Conservation (phyloP, 805 yeast genomes). For the Sungouiella thailandica region DNA sequence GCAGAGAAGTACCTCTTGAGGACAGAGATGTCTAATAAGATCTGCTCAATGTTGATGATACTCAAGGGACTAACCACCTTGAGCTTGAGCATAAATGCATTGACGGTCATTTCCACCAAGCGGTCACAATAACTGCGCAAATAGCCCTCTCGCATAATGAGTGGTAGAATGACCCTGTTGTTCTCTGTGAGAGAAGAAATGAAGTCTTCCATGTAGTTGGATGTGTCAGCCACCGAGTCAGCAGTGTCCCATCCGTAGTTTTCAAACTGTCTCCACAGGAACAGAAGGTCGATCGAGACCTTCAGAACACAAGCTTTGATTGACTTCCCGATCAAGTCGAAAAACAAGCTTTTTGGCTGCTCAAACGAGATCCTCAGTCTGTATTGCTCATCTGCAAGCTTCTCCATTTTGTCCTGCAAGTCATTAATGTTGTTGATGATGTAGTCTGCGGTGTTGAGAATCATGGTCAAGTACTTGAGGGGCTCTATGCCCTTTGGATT, state of each 20-base stretch:
- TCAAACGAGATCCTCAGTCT: conserved; percentile 49
- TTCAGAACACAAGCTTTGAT: conserved; percentile 53
- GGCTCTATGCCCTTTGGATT: conserved; percentile 48
- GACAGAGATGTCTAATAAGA: conserved; percentile 65
- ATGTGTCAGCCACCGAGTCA: conserved; percentile 64
- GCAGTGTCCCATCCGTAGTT: conserved; percentile 63
- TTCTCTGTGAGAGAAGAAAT: conserved; percentile 42
- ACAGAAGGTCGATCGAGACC: conserved; percentile 55
- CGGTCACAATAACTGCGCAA: conserved; percentile 72
- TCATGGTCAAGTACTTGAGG: conserved; percentile 59
- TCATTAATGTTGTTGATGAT: conserved; percentile 75
- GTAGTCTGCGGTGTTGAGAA: conserved; percentile 87
- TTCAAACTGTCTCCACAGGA: conserved; percentile 83
- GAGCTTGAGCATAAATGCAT: conserved; percentile 53
- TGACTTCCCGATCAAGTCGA: conserved; percentile 53
- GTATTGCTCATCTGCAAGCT: conserved; percentile 31
- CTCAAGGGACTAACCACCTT: conserved; percentile 60
- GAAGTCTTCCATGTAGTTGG: conserved; percentile 62
- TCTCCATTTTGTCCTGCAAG: conserved; percentile 55
- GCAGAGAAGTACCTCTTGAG: conserved; percentile 50
- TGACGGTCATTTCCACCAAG: conserved; percentile 58
- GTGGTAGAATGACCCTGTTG: conserved; percentile 46
- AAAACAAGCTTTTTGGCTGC: conserved; percentile 49
- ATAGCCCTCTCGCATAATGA: conserved; percentile 65
- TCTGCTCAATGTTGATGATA: conserved; percentile 61